phyloP scores from a whole-genome alignment of 495 filamentous ascomycete species.

The Durotheca rogersii region DNA sequence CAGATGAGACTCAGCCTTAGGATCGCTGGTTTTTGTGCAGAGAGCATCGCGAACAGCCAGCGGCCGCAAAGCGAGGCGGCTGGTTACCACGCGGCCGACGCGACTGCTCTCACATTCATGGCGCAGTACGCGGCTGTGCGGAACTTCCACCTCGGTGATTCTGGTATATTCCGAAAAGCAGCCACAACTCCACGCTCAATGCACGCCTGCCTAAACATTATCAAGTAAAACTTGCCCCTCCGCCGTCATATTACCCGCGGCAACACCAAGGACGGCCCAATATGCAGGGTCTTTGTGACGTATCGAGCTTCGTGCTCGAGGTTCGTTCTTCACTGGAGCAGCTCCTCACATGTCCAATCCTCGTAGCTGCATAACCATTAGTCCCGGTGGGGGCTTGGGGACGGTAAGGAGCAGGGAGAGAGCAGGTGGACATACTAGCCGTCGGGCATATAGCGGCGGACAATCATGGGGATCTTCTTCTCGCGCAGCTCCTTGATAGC shows the following conservation, averaged over 20 bases:
- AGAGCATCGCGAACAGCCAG: background rate
- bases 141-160: conserved; percentile 4
- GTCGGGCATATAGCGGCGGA: conserved; percentile 92
- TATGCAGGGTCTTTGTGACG: background rate
- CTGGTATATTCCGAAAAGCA: conserved; percentile 30
- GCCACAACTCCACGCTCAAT: conserved; percentile 37
- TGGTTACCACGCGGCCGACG: conserved; percentile 4
- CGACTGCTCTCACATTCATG: background rate
- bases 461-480: conserved; percentile 97
- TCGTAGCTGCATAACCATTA: conserved; percentile 69
- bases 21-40: no score
- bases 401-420: background rate
- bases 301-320: background rate
- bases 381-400: background rate
- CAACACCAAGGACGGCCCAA: background rate
- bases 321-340: conserved; percentile 58
- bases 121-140: conserved; percentile 1
- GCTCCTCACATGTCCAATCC: conserved; percentile 98
- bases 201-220: conserved; percentile 22
- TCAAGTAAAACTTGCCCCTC: conserved; percentile 7
- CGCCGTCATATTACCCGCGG: conserved; percentile 7
- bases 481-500: conserved; percentile 94
- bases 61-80: background rate
- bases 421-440: conserved; percentile 74
- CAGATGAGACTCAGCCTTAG: no score